Evolutionary conservation across 352 stramenopile genomes (phyloP), one percentile per base, ranked within the genome.

Genomic region (Peronospora destructor): DNA sequence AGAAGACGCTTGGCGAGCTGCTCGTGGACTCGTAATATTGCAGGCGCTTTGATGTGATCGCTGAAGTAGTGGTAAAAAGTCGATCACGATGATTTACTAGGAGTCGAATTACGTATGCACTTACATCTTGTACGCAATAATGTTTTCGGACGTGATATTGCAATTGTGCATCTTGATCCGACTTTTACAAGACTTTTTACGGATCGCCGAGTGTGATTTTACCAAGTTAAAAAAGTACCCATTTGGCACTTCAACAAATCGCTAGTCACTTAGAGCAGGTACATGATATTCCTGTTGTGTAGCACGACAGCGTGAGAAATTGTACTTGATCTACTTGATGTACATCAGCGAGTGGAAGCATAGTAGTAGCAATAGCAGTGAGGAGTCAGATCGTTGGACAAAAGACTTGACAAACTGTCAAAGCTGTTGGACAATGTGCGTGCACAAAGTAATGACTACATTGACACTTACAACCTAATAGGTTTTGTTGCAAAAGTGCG

Each of bases 181-280:
- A 13, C 49, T 56, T 49, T 56, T 56, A 60, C 53, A n/a, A 23
- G 13, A 7, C 11, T 37, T 13, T 50, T 64, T 64, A 58, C 49
- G 36, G 4, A 30, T 30, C 26, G 8, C 26, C 26, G 26, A 1
- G 2, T 30, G 26, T n/a, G 26, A 30, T 30, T 30, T 30, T 21
- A 21, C 19, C 19, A 21, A 21, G 19, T 21, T 21, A 3, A 30
- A 30, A 30, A 30, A 30, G 26, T 30, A 30, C 26, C 5, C 6
- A 30, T 10, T 30, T 6, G 19, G 1, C 19, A 21, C 19, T 21
- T 21, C 19, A 21, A 21, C 19, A 21, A 3, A 1, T 21, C 19
- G 3, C 3, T 3, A 21, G 19, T 21, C 19, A 21, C 19, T 21
- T n/a, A n/a, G n/a, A n/a, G n/a, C n/a, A n/a, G n/a, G n/a, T n/a